Base-by-base conservation (phyloP, 306 rosid genomes). In the Corylus heterophylla region DNA sequence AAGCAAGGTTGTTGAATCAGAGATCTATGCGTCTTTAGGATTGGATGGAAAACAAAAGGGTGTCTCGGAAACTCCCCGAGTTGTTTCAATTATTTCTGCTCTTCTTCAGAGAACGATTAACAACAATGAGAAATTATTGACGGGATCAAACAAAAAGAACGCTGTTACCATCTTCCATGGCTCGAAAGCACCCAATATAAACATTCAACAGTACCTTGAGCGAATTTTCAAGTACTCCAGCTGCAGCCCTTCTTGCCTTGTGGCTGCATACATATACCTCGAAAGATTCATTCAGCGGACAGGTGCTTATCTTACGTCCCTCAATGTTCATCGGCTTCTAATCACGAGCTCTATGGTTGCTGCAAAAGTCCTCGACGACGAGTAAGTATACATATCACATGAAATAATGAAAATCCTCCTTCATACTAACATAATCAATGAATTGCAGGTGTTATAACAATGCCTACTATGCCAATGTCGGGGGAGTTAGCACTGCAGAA, bases 401-500 rank as follows among this genome's bases (percentile, higher is more conserved):
- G 12, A 31, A 31, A 31, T 31, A 2, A 31, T 31, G 35, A 31
- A 31, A 31, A 31, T 31, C 35, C 35, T 6, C 8, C 22, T 55
- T n/a, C 27, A 55, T 20, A 25, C n/a, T 20, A 14, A 49, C 22
- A 4, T 27, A 31, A 16, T 67, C 50, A 39, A 3, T 39, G 51
- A 67, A 39, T 54, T 81, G 71, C 83, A 92, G 97, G 82, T 82
- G 77, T 63, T 78, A 74, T 54, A 83, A 74, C 83, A 92, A 89
- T 67, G 83, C 76, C 4, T 77, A 89, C 62, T 89, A 79, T 67
- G 97, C 96, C 16, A 79, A 70, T 74, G 91, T 92, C 35, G 97
- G 97, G 54, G 97, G 97, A 50, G 87, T 90, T 54, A 89, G 90
- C 88, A 89, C 74, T 2, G 80, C 22, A 51, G 93, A 90, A 73